Conservation (phyloP, 2,329 filamentous ascomycete genomes). For the Drechslerella dactyloides region DNA sequence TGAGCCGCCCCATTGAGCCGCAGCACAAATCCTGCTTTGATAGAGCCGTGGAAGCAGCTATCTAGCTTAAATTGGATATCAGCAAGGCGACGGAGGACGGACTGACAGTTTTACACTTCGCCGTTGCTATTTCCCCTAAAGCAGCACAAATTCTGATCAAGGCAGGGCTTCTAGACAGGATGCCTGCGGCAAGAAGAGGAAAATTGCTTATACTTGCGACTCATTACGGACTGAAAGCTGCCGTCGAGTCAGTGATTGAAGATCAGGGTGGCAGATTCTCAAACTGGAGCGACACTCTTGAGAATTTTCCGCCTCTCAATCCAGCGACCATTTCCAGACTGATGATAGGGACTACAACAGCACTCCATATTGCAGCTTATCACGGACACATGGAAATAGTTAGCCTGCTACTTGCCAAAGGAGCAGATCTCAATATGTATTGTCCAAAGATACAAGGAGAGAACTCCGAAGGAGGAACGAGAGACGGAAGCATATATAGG, state of each 20-base stretch:
- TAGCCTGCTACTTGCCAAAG: neutral
- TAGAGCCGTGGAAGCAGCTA: neutral
- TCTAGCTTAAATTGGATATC: neutral
- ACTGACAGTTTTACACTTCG: neutral
- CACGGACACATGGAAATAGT: neutral
- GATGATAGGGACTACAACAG: neutral
- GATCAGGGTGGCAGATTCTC: neutral
- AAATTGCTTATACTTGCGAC: neutral
- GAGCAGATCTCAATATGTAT: neutral
- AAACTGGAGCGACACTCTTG: neutral
- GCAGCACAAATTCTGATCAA: neutral
- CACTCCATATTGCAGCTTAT: neutral
- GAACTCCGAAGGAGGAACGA: neutral
- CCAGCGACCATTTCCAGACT: neutral
- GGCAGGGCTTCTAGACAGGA: neutral
- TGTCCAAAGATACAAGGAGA: neutral
- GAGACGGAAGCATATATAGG: neutral
- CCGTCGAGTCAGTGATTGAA: neutral
- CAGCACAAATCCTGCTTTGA: neutral
- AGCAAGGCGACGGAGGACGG: neutral
- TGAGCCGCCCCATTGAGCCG: neutral
- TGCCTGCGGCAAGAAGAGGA: neutral
- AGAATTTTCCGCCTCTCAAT: neutral
- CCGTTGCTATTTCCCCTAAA: neutral
- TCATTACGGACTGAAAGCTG: neutral